Evolutionary conservation across 768 basidiomycete genomes (phyloP).

Genomic region (Russula ochroleuca): DNA sequence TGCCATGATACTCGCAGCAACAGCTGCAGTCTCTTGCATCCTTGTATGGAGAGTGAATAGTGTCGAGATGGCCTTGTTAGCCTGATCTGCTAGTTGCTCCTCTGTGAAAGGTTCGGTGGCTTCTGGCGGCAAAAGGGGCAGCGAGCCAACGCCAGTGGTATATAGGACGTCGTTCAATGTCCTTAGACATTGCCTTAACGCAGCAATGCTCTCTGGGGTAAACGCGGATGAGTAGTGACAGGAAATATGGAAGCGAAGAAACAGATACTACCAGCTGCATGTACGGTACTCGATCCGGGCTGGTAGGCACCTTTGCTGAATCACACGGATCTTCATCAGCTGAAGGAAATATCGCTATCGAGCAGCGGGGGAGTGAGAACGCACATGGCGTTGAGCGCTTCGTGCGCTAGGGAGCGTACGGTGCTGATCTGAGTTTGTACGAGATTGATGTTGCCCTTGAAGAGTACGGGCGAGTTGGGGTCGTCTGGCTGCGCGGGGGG

Average conservation of each 20-base stretch:
- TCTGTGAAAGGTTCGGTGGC: conserved; percentile 16
- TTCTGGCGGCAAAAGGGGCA: conserved; percentile 23
- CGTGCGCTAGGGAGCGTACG: conserved; percentile 20
- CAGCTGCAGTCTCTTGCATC: conserved; percentile 22
- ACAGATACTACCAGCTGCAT: conserved; percentile 20
- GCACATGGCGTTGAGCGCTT: conserved; percentile 25
- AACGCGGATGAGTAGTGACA: neutral
- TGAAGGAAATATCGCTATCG: neutral
- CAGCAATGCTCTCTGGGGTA: conserved; percentile 13
- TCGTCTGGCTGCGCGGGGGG: conserved; percentile 19
- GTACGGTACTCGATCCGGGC: conserved; percentile 15
- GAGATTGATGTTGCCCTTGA: conserved; percentile 23
- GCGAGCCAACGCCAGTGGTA: conserved; percentile 24
- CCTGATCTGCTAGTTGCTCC: conserved; percentile 22
- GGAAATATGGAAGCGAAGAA: neutral
- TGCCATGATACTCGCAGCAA: conserved; percentile 25
- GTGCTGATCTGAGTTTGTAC: conserved; percentile 20
- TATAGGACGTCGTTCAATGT: conserved; percentile 15
- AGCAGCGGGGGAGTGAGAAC: neutral
- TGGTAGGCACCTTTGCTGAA: conserved; percentile 25
- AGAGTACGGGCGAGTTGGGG: conserved; percentile 25
- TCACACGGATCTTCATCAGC: neutral
- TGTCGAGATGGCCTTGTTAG: conserved; percentile 22
- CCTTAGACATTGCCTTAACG: conserved; percentile 19
- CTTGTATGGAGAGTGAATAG: conserved; percentile 15